Evolutionary conservation across 805 yeast genomes (phyloP), one percentile per base, ranked within the genome.

Genomic region (Spathaspora girioi): DNA sequence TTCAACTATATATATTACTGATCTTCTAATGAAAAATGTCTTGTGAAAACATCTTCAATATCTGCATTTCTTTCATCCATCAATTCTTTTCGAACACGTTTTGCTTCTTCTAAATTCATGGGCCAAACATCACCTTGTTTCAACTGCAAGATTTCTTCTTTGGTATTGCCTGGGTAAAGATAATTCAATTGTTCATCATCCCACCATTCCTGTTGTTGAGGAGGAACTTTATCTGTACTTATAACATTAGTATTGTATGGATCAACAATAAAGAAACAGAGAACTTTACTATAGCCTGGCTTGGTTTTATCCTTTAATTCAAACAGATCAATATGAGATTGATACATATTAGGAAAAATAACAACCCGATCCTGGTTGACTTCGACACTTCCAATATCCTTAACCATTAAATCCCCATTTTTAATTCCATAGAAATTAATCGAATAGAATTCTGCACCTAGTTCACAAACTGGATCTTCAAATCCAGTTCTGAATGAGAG

Each of bases 291-390:
- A 23, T 23, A 23, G 3, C 26, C 26, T 23, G 26, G 26, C 26
- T 23, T 23, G 26, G 26, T 23, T 23, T 23, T 23, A 23, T 23
- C 26, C 26, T 23, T 35, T 54, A 74, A 66, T 49, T 66, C 64
- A 56, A 74, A 74, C 6, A 68, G 62, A 50, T 68, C 71, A 9
- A 74, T 77, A 48, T 66, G 70, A 54, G 72, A 77, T 53, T 73
- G 78, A 48, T 50, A 67, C 10, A 49, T 45, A 56, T 74, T 74
- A 6, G 79, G 78, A 52, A 74, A 74, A 6, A 74, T 61, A 11
- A 72, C 44, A 9, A 72, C 54, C 11, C 68, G 53, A 45, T 63
- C 68, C 49, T 68, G 59, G 19, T 52, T 41, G 14, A 67, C 57
- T 17, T 56, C 56, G 6, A 67, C 61, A 2, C 59, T 46, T 0